Conservation (phyloP, 2,329 filamentous ascomycete genomes). For the Elsinoe batatas region DNA sequence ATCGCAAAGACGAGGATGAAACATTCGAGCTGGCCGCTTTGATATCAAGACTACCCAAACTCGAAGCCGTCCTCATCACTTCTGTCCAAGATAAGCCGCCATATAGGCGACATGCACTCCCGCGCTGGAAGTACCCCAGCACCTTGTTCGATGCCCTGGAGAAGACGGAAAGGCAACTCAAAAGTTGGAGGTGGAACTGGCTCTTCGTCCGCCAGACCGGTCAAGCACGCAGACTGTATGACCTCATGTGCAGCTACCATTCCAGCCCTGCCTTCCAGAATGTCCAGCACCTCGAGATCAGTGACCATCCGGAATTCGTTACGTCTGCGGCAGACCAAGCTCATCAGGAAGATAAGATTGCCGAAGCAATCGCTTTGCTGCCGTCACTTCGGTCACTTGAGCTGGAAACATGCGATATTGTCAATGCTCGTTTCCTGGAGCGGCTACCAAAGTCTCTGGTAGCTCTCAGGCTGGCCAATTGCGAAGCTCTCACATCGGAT, state of each 20-base stretch:
- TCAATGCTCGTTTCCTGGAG: conserved; percentile 59
- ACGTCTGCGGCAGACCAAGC: conserved; percentile 13
- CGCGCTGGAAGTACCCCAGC: conserved; percentile 58
- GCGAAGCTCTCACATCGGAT: conserved; percentile 61
- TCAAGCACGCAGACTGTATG: not conserved
- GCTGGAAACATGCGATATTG: conserved; percentile 64
- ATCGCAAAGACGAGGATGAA: conserved; percentile 12
- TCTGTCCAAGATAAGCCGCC: conserved; percentile 60
- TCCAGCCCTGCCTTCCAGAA: conserved; percentile 15
- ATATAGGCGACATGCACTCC: conserved; percentile 46
- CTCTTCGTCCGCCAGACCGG: conserved; percentile 9
- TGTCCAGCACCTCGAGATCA: conserved; percentile 14
- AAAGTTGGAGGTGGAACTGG: conserved; percentile 45
- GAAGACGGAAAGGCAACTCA: conserved; percentile 36
- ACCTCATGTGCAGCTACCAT: conserved; percentile 11
- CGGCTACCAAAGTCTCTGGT: conserved; percentile 56
- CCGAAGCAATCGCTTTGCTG: conserved; percentile 33
- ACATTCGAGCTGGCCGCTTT: conserved; percentile 48
- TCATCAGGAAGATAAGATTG: conserved; percentile 14
- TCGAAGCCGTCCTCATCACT: conserved; percentile 62
- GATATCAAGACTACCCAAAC: conserved; percentile 53
- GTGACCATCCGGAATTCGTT: conserved; percentile 13
- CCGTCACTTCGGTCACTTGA: conserved; percentile 56
- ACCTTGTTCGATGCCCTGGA: conserved; percentile 56
- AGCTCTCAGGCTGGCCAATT: conserved; percentile 67